These are phyloP conservation scores for Cryphonectria parasitica DNA, from an alignment of 2,329 filamentous ascomycete genomes.

Conservation along the genomic window DNA sequence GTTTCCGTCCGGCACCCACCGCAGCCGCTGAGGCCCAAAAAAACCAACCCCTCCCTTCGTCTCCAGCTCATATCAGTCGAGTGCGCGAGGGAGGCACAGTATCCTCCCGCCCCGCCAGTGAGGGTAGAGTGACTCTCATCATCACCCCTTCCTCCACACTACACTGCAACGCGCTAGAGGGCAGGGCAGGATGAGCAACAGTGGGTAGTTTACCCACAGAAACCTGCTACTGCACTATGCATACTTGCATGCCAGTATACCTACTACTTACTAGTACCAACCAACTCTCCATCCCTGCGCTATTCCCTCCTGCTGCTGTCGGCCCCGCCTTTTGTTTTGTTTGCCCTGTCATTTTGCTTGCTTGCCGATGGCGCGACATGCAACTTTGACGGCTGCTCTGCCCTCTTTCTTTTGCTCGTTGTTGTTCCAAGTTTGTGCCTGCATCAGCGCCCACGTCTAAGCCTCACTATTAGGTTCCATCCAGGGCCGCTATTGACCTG, in stretches of 20 bases:
- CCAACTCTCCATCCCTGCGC: constrained; percentile 3
- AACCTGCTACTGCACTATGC: constrained; percentile 10
- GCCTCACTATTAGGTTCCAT: constrained; percentile 22
- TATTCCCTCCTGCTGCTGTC: constrained; percentile 17
- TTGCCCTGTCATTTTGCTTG: neutral
- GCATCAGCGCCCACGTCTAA: constrained; percentile 26
- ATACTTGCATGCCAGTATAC: neutral
- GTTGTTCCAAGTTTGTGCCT: constrained; percentile 1
- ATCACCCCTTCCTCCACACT: neutral
- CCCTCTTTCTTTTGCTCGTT: neutral
- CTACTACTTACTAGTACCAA: too few relatives aligned
- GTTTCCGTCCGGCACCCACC: neutral
- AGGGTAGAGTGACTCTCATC: neutral
- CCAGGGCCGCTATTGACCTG: constrained; percentile 15
- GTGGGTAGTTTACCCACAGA: constrained; percentile 7
- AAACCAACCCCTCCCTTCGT: neutral
- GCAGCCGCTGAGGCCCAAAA: neutral
- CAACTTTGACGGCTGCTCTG: neutral
- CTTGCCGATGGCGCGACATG: constrained; percentile 5
- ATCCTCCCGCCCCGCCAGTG: neutral
- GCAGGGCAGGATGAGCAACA: constrained; percentile 8
- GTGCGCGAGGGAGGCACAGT: constrained; percentile 1
- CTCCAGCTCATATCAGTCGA: neutral
- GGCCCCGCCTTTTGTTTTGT: neutral
- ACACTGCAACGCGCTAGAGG: neutral